A percentile compares a stretch with the other conserved stretches of the same genome.
These are phyloP conservation scores for Kwoniella shivajii DNA, from an alignment of 1,284 basidiomycete genomes.

Conservation along the genomic window DNA sequence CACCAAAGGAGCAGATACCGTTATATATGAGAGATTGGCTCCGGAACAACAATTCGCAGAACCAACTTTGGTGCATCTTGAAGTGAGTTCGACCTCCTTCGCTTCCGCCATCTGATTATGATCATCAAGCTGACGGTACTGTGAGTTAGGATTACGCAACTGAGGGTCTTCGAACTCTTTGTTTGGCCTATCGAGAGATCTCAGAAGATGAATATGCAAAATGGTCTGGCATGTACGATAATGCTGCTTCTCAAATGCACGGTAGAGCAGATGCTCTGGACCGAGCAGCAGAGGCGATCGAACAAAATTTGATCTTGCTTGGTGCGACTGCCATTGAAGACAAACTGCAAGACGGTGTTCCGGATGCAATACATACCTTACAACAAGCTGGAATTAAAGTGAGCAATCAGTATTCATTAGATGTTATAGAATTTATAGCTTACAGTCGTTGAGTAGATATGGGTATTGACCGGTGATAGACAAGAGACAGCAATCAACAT, in stretches of 20 bases:
- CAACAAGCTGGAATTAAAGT: conserved; percentile 98
- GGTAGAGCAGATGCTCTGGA: conserved; percentile 92
- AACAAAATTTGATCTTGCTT: conserved; percentile 86
- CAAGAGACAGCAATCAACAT: conserved; percentile 99
- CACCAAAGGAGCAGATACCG: conserved; percentile 97
- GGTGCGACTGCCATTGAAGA: conserved; percentile 99
- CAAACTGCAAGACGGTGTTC: conserved; percentile 97
- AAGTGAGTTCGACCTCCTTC: conserved; percentile 59
- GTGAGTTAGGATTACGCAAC: conserved; percentile 91
- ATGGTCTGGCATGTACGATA: conserved; percentile 85
- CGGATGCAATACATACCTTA: conserved; percentile 95
- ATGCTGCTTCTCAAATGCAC: conserved; percentile 89
- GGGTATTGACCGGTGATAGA: conserved; percentile 96
- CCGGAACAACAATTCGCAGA: conserved; percentile 80
- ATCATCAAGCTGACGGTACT: conserved; percentile 7
- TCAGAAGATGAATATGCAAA: conserved; percentile 85
- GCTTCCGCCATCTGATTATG: not conserved
- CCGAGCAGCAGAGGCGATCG: conserved; percentile 91
- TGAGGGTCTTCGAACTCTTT: conserved; percentile 94
- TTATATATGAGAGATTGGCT: conserved; percentile 85
- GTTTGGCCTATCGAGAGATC: conserved; percentile 89
- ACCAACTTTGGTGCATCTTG: conserved; percentile 83
- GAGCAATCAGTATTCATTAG: conserved; percentile 15
- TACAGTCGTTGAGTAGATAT: conserved; percentile 62
- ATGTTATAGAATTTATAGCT: not conserved